phyloP scores from a whole-genome alignment of 805 yeast genomes.

The Sugiyamaella valdiviana region DNA sequence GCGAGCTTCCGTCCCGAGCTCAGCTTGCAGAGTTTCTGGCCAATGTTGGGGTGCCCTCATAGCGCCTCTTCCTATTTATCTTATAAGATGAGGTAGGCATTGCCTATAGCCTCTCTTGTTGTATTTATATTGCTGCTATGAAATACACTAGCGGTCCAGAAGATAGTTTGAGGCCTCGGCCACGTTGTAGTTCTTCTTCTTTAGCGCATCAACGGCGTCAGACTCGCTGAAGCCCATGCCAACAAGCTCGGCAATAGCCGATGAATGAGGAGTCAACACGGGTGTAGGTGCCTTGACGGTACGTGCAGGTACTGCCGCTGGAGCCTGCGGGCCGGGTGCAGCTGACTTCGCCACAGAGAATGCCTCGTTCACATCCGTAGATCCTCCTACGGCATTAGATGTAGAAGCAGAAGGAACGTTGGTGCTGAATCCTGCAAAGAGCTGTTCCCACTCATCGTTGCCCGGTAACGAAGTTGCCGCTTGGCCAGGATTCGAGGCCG shows the following conservation, averaged over 20 bases:
- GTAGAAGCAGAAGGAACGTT: conserved; percentile 12
- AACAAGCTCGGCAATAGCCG: conserved; percentile 68
- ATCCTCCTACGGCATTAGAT: conserved; percentile 7
- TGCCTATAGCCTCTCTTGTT: neutral
- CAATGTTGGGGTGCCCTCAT: neutral
- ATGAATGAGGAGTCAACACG: conserved; percentile 31
- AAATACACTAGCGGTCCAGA: conserved; percentile 41
- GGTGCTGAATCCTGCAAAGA: conserved; percentile 79
- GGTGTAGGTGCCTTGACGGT: neutral
- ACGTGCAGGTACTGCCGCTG: conserved; percentile 10
- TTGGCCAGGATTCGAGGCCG: neutral
- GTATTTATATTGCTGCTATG: neutral
- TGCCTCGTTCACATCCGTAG: conserved; percentile 19
- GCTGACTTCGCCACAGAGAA: conserved; percentile 14
- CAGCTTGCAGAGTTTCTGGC: conserved; percentile 9
- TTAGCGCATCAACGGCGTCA: conserved; percentile 63
- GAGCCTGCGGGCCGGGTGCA: neutral
- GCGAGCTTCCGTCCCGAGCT: conserved; percentile 10
- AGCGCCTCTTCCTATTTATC: neutral
- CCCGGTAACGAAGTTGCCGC: conserved; percentile 12
- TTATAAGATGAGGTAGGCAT: no score
- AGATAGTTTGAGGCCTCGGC: conserved; percentile 84
- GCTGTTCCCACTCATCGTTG: conserved; percentile 88
- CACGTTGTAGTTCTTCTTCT: conserved; percentile 63
- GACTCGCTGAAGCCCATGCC: conserved; percentile 82